Evolutionary conservation across 2,329 filamentous ascomycete genomes (phyloP).

Genomic region (Fusarium scirpi): DNA sequence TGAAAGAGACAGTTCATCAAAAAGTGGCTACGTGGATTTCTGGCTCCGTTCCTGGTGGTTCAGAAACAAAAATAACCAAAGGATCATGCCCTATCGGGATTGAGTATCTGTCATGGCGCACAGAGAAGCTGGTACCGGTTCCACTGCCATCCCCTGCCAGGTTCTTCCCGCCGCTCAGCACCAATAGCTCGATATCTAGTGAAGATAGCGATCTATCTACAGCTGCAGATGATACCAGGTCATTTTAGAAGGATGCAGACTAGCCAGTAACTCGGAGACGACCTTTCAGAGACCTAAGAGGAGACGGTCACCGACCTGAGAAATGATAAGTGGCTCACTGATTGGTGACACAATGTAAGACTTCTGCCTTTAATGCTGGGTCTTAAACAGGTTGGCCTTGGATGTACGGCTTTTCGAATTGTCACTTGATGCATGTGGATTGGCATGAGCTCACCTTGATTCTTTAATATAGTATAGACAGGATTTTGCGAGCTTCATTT

Average conservation of each 20-base stretch:
- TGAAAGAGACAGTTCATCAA: conserved; percentile 54
- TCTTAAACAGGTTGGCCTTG: neutral
- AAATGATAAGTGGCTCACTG: too few relatives aligned
- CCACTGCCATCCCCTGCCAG: neutral
- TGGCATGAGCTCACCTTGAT: too few relatives aligned
- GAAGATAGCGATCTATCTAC: neutral
- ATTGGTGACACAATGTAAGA: too few relatives aligned
- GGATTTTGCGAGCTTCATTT: neutral
- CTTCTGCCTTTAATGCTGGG: neutral
- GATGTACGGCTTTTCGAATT: neutral
- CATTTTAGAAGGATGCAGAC: neutral
- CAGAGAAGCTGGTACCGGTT: neutral
- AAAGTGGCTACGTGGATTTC: neutral
- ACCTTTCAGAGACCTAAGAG: too few relatives aligned
- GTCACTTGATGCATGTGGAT: neutral
- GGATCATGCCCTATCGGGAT: conserved; percentile 51
- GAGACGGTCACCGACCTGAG: too few relatives aligned
- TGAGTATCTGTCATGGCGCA: conserved; percentile 52
- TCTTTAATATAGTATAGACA: neutral
- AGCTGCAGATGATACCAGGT: neutral
- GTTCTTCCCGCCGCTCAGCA: neutral
- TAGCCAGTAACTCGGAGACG: neutral
- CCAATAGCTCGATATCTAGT: neutral
- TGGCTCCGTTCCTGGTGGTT: conserved; percentile 24
- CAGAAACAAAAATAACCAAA: neutral